Evolutionary conservation across 1,284 basidiomycete genomes (phyloP).

Genomic region (Porogramme epimiltina): DNA sequence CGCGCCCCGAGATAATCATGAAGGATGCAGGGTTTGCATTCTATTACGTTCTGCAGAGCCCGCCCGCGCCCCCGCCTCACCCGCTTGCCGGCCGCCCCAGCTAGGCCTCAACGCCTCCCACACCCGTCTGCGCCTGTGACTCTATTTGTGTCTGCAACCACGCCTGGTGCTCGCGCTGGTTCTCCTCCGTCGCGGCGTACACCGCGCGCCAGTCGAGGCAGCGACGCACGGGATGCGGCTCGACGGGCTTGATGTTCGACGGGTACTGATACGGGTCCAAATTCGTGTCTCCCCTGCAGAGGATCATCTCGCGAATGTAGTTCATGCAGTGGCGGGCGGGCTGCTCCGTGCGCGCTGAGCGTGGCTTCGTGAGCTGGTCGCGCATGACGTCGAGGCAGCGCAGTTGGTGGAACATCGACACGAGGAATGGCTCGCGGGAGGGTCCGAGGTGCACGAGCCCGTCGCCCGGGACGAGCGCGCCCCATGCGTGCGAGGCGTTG

Average conservation of each 20-base stretch:
- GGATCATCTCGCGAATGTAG: slow-evolving; percentile 25
- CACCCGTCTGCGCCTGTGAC: no score
- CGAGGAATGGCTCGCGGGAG: slow-evolving; percentile 18
- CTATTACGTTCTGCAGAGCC: no score
- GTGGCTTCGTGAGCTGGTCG: slow-evolving; percentile 20
- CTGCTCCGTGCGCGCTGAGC: slow-evolving; percentile 11
- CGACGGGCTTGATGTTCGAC: slow-evolving; percentile 20
- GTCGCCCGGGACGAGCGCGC: slow-evolving; percentile 21
- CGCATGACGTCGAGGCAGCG: slow-evolving; percentile 27
- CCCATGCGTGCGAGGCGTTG: slow-evolving; percentile 21
- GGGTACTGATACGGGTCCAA: slow-evolving; percentile 27
- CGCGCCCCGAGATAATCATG: no score
- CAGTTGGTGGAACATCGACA: slow-evolving; percentile 26
- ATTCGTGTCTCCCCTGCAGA: slow-evolving; percentile 25
- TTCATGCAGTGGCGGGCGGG: slow-evolving; percentile 26
- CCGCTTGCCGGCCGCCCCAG: no score
- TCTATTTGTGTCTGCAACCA: slow-evolving; percentile 1
- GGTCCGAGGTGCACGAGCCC: slow-evolving; percentile 22
- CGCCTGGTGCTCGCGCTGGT: slow-evolving; percentile 17
- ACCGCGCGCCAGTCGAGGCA: slow-evolving; percentile 27
- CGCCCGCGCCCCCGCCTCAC: no score
- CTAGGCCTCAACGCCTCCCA: no score
- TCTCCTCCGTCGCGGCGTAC: slow-evolving; percentile 22
- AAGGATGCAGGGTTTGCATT: no score
- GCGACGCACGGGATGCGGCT: slow-evolving; percentile 19